These are phyloP conservation scores for Lecanicillium sp. DNA, from an alignment of 2,329 filamentous ascomycete species.

Conservation along the genomic window DNA sequence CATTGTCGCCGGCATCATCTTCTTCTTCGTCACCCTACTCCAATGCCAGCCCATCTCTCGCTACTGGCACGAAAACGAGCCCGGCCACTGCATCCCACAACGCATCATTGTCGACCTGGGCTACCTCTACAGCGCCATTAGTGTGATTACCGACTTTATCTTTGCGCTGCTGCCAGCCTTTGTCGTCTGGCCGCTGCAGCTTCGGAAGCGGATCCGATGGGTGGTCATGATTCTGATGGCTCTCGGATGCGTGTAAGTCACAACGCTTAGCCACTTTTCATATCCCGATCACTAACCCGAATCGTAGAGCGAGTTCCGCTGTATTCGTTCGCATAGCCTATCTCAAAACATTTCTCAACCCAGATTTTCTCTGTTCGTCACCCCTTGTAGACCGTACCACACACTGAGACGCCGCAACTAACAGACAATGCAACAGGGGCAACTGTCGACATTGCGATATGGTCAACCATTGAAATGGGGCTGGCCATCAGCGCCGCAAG, in stretches of 20 bases:
- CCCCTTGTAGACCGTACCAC: background rate
- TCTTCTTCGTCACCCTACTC: constrained; percentile 23
- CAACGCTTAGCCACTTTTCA: too few relatives aligned
- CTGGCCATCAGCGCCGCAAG: constrained; percentile 36
- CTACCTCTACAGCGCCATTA: constrained; percentile 38
- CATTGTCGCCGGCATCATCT: constrained; percentile 18
- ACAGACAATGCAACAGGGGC: constrained; percentile 14
- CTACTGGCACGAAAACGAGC: constrained; percentile 19
- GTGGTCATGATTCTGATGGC: constrained; percentile 42
- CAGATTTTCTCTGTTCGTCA: constrained; percentile 31
- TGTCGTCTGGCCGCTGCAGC: constrained; percentile 44
- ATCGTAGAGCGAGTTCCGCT: constrained; percentile 27
- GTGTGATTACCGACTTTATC: constrained; percentile 37
- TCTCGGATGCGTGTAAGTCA: constrained; percentile 40
- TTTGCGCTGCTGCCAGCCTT: constrained; percentile 41
- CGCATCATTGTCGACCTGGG: constrained; percentile 37
- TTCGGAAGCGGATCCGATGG: constrained; percentile 39
- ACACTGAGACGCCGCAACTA: too few relatives aligned
- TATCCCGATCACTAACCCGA: background rate
- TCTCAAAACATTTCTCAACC: constrained; percentile 21
- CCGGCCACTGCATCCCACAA: constrained; percentile 19
- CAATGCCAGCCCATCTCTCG: constrained; percentile 20
- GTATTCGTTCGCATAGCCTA: constrained; percentile 29
- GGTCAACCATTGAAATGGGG: constrained; percentile 36
- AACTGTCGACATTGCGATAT: constrained; percentile 34